phyloP scores from a whole-genome alignment of 306 rosid species.

The Pterocarpus macrocarpus region DNA sequence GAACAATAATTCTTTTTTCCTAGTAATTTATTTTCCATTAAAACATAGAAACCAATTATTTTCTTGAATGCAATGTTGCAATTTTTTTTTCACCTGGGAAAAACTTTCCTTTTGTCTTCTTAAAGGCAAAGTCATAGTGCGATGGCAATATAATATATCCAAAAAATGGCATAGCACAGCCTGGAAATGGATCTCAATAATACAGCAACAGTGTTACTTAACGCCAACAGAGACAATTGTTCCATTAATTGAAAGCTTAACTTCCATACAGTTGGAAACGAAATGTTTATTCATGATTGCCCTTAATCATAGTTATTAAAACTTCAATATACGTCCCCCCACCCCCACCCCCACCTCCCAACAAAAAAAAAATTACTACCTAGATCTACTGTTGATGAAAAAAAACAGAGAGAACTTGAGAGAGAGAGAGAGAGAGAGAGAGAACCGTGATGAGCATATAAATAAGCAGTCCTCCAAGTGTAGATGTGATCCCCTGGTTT shows the following conservation, averaged over 20 bases:
- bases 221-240: not conserved
- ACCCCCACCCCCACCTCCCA: too few relatives aligned
- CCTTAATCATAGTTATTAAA: not conserved
- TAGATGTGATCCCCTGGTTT: conserved; percentile 95
- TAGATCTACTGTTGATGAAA: too few relatives aligned
- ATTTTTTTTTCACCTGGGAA: not conserved
- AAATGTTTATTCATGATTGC: not conserved
- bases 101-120: not conserved
- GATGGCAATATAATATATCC: not conserved
- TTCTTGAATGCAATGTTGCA: not conserved
- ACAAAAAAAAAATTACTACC: too few relatives aligned
- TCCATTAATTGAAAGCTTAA: conserved; percentile 15
- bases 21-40: not conserved
- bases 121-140: not conserved
- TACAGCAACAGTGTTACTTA: not conserved
- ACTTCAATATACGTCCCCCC: not conserved
- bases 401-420: too few relatives aligned
- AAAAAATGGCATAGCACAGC: not conserved
- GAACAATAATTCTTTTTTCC: too few relatives aligned
- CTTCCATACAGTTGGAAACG: not conserved
- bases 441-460: conserved; percentile 95
- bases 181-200: not conserved
- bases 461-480: conserved; percentile 88
- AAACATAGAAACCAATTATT: not conserved
- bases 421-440: not conserved